Conservation (phyloP, 176 grass and related monocot genomes). For the Puya raimondii region DNA sequence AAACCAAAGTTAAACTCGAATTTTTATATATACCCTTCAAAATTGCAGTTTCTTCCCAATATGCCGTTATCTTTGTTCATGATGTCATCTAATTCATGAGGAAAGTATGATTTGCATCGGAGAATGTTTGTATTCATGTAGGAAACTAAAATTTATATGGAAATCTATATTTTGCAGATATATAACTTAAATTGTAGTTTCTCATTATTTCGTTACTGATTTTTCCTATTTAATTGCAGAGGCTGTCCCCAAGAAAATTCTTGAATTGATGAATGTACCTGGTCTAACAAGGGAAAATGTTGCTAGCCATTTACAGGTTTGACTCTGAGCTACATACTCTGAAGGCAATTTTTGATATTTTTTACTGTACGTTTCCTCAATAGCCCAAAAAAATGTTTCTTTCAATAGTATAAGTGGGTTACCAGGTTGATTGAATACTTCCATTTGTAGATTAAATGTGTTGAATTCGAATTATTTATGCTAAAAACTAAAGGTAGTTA, state of each 20-base stretch:
- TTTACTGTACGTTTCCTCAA: constrained; percentile 8
- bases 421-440: neutral
- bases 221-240: constrained; percentile 42
- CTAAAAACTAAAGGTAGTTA: no score
- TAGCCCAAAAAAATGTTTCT: neutral
- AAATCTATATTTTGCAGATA: no score
- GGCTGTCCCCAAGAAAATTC: constrained; percentile 98
- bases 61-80: no score
- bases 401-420: neutral
- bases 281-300: constrained; percentile 99
- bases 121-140: no score
- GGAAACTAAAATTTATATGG: no score
- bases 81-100: no score
- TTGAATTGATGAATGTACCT: constrained; percentile 98
- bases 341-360: neutral
- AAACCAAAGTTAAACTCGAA: no score
- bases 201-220: constrained; percentile 24
- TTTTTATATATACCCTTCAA: no score
- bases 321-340: constrained; percentile 20
- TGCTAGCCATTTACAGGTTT: constrained; percentile 98
- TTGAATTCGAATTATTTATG: no score
- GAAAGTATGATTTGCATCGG: no score
- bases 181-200: neutral
- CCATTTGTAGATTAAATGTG: neutral
- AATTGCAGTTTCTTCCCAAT: no score